phyloP scores from a whole-genome alignment of 2,329 filamentous ascomycete genomes.

The Sphaerostilbella broomeana region DNA sequence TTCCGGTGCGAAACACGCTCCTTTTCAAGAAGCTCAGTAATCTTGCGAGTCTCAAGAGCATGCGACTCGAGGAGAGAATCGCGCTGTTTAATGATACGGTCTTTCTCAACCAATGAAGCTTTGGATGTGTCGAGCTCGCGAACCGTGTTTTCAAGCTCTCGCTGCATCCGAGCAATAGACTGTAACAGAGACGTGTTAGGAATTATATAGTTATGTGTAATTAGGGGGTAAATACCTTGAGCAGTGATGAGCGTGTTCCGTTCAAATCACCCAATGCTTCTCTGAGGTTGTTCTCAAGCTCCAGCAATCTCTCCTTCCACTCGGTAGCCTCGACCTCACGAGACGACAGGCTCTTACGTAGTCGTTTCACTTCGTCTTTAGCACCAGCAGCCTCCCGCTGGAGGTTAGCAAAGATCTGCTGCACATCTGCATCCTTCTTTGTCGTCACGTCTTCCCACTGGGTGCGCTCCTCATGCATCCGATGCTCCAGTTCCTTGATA shows the following conservation, averaged over 20 bases:
- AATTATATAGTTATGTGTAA: background rate
- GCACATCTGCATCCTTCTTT: slow-evolving; percentile 89
- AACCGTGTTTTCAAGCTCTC: slow-evolving; percentile 76
- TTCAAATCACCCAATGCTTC: slow-evolving; percentile 83
- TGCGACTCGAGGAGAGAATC: slow-evolving; percentile 84
- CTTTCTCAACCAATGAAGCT: slow-evolving; percentile 77
- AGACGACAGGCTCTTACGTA: slow-evolving; percentile 75
- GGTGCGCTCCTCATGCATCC: slow-evolving; percentile 71
- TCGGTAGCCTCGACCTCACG: slow-evolving; percentile 83
- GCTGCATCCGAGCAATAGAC: slow-evolving; percentile 81
- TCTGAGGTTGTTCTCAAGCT: slow-evolving; percentile 82
- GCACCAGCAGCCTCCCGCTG: slow-evolving; percentile 74
- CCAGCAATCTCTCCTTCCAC: slow-evolving; percentile 85
- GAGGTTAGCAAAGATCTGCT: slow-evolving; percentile 87
- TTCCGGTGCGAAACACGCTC: slow-evolving; percentile 79
- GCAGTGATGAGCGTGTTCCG: slow-evolving; percentile 75
- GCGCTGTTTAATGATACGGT: slow-evolving; percentile 81
- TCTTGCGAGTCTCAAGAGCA: slow-evolving; percentile 75
- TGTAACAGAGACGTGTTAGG: slow-evolving; percentile 27
- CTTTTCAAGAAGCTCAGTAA: slow-evolving; percentile 84
- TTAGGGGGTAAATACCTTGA: slow-evolving; percentile 51
- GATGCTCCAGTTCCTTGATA: slow-evolving; percentile 62
- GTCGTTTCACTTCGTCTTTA: slow-evolving; percentile 76
- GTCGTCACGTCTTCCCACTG: slow-evolving; percentile 82
- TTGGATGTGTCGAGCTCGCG: slow-evolving; percentile 76